Percentiles rank a stretch among this genome's conserved stretches.
Evolutionary conservation across 2,329 filamentous ascomycete genomes (phyloP).

Genomic region (Ceratocystiopsis minuta): DNA sequence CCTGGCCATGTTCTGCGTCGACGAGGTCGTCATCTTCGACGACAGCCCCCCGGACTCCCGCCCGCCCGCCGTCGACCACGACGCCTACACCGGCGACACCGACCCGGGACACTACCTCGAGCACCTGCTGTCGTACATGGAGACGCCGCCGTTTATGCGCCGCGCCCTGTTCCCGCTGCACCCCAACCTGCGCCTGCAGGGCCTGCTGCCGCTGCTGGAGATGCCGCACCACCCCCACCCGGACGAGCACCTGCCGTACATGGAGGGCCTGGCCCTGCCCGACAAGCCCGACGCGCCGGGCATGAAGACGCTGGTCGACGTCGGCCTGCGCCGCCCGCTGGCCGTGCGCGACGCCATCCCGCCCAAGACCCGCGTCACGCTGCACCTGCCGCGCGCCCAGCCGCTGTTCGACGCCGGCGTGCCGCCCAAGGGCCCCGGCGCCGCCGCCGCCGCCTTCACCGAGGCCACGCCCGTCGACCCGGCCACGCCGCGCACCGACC

Average conservation of each 20-base stretch:
- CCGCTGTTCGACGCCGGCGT: too few relatives aligned
- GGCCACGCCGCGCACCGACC: constrained; percentile 49
- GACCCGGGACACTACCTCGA: constrained; percentile 67
- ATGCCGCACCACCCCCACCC: constrained; percentile 68
- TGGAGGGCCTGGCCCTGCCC: constrained; percentile 53
- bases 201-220: constrained; percentile 58
- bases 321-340: constrained; percentile 36
- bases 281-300: constrained; percentile 17
- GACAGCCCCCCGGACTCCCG: constrained; percentile 37
- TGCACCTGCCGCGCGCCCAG: constrained; percentile 36
- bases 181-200: constrained; percentile 56
- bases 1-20: constrained; percentile 65
- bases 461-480: constrained; percentile 47
- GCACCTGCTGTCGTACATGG: constrained; percentile 64
- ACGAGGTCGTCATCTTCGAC: constrained; percentile 70
- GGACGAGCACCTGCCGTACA: constrained; percentile 62
- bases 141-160: constrained; percentile 69
- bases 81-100: constrained; percentile 46
- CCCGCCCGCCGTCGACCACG: constrained; percentile 28
- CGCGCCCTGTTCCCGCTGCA: constrained; percentile 60
- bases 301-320: constrained; percentile 32
- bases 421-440: too few relatives aligned
- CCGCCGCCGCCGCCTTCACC: constrained; percentile 12
- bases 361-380: constrained; percentile 53
- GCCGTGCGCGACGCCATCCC: constrained; percentile 44